Base-by-base conservation (phyloP, 208 protist species). In the Acanthamoeba quina region DNA sequence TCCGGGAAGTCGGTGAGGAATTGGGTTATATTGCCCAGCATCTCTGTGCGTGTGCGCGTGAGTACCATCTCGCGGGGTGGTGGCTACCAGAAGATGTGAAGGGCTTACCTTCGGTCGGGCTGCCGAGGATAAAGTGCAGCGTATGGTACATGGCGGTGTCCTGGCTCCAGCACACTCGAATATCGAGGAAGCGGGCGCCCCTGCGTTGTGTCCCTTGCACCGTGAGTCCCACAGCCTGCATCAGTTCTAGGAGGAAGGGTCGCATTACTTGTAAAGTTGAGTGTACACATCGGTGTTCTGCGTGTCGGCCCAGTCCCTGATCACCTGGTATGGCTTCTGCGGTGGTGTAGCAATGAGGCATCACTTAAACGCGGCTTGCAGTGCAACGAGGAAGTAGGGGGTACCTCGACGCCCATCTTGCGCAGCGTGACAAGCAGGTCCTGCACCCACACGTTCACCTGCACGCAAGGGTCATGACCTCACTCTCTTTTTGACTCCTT, bases 91-190 rank as follows among this genome's bases (percentile, higher is more conserved):
- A 7, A 62, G 56, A 62, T 15, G 56, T 7, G 76, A 49, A 49
- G 26, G n/a, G 24, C 21, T 85, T 85, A 85, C 37, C 44, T 29
- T 85, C 76, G 26, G 76, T 85, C 34, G 31, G 31, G n/a, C 29
- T 56, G 21, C 76, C 76, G n/a, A 85, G 17, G 4, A 85, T 60
- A 34, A 85, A 85, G 47, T 85, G 76, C 13, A 85, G 47, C n/a
- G 76, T 85, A 13, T 56, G 37, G n/a, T 41, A 85, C 17, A 21
- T 15, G 24, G 10, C 15, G 4, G 19, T 85, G 26, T 49, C 17
- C 11, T 21, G 4, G 29, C 47, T 34, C 31, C 34, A 85, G 47
- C 76, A 85, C 5, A 85, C 76, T 56, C 76, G 17, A 60, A 85
- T 29, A 34, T 85, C 76, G 11, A 85, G 47, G 15, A 85, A 85